A percentile compares a stretch with the other conserved stretches of the same genome.
phyloP scores from a whole-genome alignment of 1,139 yeast genomes.

The Taphrina wiesneri region DNA sequence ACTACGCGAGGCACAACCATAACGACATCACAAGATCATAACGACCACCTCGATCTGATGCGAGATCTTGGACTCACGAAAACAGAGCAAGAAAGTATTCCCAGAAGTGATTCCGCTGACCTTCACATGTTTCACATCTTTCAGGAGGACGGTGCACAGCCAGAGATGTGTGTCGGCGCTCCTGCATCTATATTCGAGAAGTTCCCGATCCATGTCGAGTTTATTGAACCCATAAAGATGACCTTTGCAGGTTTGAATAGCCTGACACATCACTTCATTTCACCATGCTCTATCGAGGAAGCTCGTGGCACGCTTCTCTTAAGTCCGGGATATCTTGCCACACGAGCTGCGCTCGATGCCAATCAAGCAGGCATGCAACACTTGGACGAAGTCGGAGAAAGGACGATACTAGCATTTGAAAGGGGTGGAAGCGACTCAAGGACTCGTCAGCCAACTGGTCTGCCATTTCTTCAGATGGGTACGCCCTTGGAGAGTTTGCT shows the following conservation, averaged over 20 bases:
- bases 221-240: neutral
- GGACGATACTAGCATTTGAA: neutral
- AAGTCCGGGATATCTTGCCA: neutral
- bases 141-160: neutral
- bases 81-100: neutral
- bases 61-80: neutral
- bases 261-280: constrained; percentile 3
- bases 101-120: too few relatives aligned
- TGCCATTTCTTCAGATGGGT: neutral
- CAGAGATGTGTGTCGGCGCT: neutral
- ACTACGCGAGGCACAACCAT: neutral
- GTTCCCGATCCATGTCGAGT: neutral
- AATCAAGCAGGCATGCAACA: neutral
- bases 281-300: constrained; percentile 1
- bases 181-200: neutral
- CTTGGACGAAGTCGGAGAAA: neutral
- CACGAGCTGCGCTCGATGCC: neutral
- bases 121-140: neutral
- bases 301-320: neutral
- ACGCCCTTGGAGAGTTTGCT: neutral
- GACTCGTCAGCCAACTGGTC: neutral
- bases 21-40: neutral
- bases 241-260: neutral
- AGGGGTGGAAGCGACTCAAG: neutral
- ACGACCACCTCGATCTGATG: neutral